Conservation (phyloP, 2,329 filamentous ascomycete genomes). For the Exophiala viscosa region DNA sequence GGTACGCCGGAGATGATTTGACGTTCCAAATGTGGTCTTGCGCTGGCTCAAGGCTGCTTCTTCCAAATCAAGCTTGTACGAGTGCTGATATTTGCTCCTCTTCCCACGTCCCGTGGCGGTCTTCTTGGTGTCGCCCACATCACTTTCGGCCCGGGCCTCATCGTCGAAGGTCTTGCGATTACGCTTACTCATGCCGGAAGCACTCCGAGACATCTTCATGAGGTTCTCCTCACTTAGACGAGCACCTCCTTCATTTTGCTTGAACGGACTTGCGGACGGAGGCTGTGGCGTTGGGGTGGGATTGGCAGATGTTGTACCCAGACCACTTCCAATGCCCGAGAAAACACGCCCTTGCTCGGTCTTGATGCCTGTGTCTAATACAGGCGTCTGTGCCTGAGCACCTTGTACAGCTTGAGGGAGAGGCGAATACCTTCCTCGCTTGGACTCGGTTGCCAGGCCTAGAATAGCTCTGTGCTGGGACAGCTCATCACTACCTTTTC, state of each 20-base stretch:
- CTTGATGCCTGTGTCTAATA: conserved; percentile 86
- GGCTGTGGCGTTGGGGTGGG: conserved; percentile 33
- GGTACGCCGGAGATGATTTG: conserved; percentile 11
- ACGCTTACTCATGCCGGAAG: conserved; percentile 54
- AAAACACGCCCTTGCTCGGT: conserved; percentile 94
- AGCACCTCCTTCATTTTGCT: conserved; percentile 46
- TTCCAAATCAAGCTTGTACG: conserved; percentile 27
- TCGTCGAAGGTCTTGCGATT: conserved; percentile 72
- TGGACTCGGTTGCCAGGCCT: conserved; percentile 68
- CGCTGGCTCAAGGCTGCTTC: conserved; percentile 12
- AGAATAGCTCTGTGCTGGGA: conserved; percentile 65
- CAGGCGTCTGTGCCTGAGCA: conserved; percentile 74
- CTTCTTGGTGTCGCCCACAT: conserved; percentile 48
- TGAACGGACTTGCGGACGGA: conserved; percentile 46
- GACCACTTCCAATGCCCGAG: conserved; percentile 77
- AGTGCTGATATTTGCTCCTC: conserved; percentile 26
- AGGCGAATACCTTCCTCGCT: conserved; percentile 79
- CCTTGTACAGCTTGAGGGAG: conserved; percentile 92
- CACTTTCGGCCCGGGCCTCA: conserved; percentile 60
- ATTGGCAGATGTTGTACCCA: conserved; percentile 52
- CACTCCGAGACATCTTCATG: conserved; percentile 40
- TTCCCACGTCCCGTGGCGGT: conserved; percentile 18
- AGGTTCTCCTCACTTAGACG: conserved; percentile 41
- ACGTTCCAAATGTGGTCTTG: conserved; percentile 17
- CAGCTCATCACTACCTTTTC: conserved; percentile 52